Evolutionary conservation across 768 basidiomycete species (phyloP).

Genomic region (Trametes maxima): DNA sequence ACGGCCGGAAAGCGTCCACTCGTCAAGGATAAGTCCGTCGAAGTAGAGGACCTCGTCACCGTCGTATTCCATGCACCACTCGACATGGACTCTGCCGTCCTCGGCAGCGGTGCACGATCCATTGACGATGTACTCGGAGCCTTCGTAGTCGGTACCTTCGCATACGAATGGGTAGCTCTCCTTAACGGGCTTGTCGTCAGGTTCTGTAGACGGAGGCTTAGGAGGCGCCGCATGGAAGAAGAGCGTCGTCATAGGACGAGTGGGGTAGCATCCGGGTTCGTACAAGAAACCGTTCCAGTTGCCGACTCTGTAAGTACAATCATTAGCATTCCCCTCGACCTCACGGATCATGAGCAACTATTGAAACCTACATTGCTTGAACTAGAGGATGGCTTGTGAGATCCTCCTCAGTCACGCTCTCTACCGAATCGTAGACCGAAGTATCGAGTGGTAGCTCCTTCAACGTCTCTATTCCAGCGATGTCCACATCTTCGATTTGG

Average conservation of each 20-base stretch:
- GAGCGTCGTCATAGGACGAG: background rate
- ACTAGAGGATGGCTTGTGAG: background rate
- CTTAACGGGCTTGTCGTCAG: background rate
- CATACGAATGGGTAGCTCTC: background rate
- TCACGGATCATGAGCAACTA: background rate
- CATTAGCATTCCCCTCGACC: background rate
- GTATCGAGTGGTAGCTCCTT: background rate
- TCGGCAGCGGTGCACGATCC: background rate
- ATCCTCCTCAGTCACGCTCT: constrained; percentile 1
- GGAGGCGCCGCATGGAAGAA: background rate
- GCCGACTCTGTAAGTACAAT: background rate
- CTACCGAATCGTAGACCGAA: background rate
- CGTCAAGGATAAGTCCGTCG: constrained; percentile 4
- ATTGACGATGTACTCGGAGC: background rate
- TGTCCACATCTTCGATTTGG: no score
- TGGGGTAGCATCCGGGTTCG: background rate
- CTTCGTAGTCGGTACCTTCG: background rate
- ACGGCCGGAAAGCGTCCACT: background rate
- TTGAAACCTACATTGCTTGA: background rate
- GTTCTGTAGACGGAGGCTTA: no score
- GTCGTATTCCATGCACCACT: background rate
- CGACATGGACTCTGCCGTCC: background rate
- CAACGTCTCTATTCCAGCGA: no score
- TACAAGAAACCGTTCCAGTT: constrained; percentile 9
- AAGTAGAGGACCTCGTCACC: background rate